Conservation (phyloP, 2,329 filamentous ascomycete species). For the Davidsoniella eucalypti region DNA sequence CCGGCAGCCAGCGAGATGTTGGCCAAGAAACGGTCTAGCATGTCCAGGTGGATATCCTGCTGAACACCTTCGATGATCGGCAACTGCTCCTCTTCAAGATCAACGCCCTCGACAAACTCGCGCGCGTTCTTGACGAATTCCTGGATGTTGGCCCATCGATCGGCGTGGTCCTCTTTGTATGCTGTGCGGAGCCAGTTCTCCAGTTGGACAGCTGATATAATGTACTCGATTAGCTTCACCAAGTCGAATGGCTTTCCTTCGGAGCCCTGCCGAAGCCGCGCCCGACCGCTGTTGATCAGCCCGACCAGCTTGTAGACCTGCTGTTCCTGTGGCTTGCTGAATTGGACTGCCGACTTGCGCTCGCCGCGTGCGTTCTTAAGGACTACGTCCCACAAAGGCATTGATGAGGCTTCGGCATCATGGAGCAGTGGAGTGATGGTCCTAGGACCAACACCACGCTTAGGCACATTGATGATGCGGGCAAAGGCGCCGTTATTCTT, state of each 20-base stretch:
- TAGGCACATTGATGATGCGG: conserved; percentile 70
- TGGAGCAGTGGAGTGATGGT: conserved; percentile 60
- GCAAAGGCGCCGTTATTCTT: conserved; percentile 75
- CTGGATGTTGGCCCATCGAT: conserved; percentile 74
- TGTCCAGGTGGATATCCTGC: conserved; percentile 44
- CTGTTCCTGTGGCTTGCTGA: conserved; percentile 28
- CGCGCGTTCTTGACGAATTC: conserved; percentile 69
- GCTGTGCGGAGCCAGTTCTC: conserved; percentile 56
- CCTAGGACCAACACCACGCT: conserved; percentile 62
- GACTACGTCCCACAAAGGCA: conserved; percentile 63
- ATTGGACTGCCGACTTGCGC: conserved; percentile 30
- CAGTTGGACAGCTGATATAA: conserved; percentile 52
- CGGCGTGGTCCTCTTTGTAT: conserved; percentile 58
- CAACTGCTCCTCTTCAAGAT: conserved; percentile 34
- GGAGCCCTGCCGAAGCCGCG: conserved; percentile 18
- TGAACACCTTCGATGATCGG: conserved; percentile 55
- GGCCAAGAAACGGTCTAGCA: conserved; percentile 65
- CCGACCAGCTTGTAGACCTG: conserved; percentile 30
- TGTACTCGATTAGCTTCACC: conserved; percentile 32
- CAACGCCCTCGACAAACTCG: conserved; percentile 43
- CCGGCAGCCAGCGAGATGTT: conserved; percentile 66
- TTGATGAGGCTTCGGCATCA: conserved; percentile 54
- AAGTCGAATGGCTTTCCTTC: conserved; percentile 21
- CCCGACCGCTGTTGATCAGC: conserved; percentile 22
- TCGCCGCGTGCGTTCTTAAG: conserved; percentile 35